Percentiles rank a stretch among this genome's conserved stretches.
These are phyloP conservation scores for Mariannaea elegans DNA, from an alignment of 2,329 filamentous ascomycete genomes.

Conservation along the genomic window DNA sequence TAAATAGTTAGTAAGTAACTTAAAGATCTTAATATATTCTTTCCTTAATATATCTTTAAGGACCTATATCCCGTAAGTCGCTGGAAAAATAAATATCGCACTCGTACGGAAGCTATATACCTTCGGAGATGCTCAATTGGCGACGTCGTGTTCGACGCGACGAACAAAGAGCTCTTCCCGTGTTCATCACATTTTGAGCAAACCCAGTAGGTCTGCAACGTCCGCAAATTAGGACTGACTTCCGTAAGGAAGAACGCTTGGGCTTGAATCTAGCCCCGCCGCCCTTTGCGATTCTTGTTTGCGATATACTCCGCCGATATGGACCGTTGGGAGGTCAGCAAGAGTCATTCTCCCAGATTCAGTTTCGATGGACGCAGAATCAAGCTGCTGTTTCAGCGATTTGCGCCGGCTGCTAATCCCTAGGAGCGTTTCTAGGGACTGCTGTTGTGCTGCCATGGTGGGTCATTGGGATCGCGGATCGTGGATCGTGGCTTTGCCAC, in stretches of 20 bases:
- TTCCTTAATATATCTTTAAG: too few relatives aligned
- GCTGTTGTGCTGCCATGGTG: not conserved
- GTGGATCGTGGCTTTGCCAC: not conserved
- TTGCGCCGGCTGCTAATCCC: not conserved
- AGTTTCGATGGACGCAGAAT: not conserved
- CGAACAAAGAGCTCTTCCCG: not conserved
- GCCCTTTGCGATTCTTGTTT: too few relatives aligned
- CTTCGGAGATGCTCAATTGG: not conserved
- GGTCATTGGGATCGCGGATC: too few relatives aligned
- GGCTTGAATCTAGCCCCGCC: not conserved
- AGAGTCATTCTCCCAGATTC: not conserved
- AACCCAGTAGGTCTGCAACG: too few relatives aligned
- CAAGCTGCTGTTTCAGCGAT: not conserved
- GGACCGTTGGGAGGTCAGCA: not conserved
- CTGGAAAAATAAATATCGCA: too few relatives aligned
- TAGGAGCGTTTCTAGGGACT: not conserved
- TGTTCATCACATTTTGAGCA: not conserved
- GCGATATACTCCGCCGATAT: too few relatives aligned
- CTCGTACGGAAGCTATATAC: not conserved
- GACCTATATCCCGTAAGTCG: too few relatives aligned
- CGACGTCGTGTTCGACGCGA: not conserved
- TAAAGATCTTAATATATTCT: too few relatives aligned
- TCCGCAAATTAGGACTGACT: not conserved
- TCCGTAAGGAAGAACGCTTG: not conserved
- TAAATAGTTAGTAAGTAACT: too few relatives aligned